Base-by-base conservation (phyloP, 306 rosid species). In the Senna tora region DNA sequence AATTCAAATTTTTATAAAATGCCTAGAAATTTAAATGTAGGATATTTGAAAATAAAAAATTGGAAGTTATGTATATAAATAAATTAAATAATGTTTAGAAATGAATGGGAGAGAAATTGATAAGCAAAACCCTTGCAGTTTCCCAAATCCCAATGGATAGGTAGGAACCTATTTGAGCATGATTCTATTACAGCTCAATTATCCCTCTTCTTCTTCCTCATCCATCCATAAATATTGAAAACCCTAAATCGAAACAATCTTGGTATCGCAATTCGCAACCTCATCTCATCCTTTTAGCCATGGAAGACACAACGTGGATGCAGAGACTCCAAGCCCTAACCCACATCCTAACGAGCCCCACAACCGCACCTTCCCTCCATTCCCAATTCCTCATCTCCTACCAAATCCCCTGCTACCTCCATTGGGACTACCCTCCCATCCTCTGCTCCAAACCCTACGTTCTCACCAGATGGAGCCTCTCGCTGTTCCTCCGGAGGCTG, bases 391-490 rank as follows among this genome's bases (percentile, higher is more conserved):
- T 91, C 80, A 78, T 94, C 14, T 71, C 90, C 82, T 49, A 79
- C 73, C 93, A 81, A 79, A 79, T 87, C 69, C 97, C 97, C 8
- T 86, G 88, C 77, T 91, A 88, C 78, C 86, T 91, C 55, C 82
- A 86, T 9, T 91, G 96, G 95, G 97, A 87, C 39, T 94, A 94
- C 79, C 97, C 95, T 4, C 97, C 98, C 2, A 12, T 93, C 70
- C 91, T 93, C 58, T 91, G 96, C 80, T 19, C 82, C 30, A 74
- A 87, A 39, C 85, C 84, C 14, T 73, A 79, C 10, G 75, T 83
- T 70, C 88, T 86, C 46, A 78, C 77, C 17, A 80, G 28, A 69
- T 94, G 94, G 96, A 73, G 63, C 15, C 39, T 66, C 76, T 83
- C 96, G 8, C 80, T 87, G 32, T 89, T 87, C 87, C 87, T 91